A percentile compares a stretch with the other conserved stretches of the same genome.
Evolutionary conservation across 2,329 filamentous ascomycete genomes (phyloP).

Genomic region (Clarireedia sp.): DNA sequence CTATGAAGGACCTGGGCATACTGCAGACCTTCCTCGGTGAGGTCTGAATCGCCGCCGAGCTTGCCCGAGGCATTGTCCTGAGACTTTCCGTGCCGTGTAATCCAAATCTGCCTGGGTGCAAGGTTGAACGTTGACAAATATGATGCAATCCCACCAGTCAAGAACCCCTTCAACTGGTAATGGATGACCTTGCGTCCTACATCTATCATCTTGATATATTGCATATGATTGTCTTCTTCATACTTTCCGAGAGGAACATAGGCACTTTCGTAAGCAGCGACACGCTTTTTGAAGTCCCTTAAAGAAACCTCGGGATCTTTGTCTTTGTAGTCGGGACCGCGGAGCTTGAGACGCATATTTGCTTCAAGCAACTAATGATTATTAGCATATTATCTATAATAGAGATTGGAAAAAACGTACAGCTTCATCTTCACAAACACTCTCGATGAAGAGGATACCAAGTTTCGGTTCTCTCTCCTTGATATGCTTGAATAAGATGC

Average conservation of each 20-base stretch:
- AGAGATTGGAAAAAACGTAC: conserved; percentile 26
- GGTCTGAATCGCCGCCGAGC: conserved; percentile 81
- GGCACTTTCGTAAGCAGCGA: conserved; percentile 86
- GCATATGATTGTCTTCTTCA: conserved; percentile 83
- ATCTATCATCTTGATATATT: conserved; percentile 94
- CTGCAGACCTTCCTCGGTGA: conserved; percentile 70
- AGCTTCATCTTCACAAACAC: conserved; percentile 76
- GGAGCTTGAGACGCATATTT: conserved; percentile 95
- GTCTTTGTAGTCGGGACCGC: conserved; percentile 89
- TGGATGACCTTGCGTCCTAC: conserved; percentile 91
- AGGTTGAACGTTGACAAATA: conserved; percentile 97
- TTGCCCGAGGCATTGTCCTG: conserved; percentile 79
- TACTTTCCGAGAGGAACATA: conserved; percentile 87
- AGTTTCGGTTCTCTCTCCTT: conserved; percentile 76
- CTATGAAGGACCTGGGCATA: conserved; percentile 74
- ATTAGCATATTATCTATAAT: not conserved
- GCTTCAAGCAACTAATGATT: conserved; percentile 63
- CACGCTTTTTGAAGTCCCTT: conserved; percentile 85
- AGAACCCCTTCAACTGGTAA: conserved; percentile 82
- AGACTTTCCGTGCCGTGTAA: conserved; percentile 90
- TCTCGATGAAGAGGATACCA: conserved; percentile 92
- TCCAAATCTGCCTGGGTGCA: conserved; percentile 93
- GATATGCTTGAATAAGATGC: conserved; percentile 76
- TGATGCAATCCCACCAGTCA: conserved; percentile 85
- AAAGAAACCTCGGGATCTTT: conserved; percentile 83